These are phyloP conservation scores for Lanmaoa rubissima DNA, from an alignment of 768 basidiomycete genomes.

Conservation along the genomic window DNA sequence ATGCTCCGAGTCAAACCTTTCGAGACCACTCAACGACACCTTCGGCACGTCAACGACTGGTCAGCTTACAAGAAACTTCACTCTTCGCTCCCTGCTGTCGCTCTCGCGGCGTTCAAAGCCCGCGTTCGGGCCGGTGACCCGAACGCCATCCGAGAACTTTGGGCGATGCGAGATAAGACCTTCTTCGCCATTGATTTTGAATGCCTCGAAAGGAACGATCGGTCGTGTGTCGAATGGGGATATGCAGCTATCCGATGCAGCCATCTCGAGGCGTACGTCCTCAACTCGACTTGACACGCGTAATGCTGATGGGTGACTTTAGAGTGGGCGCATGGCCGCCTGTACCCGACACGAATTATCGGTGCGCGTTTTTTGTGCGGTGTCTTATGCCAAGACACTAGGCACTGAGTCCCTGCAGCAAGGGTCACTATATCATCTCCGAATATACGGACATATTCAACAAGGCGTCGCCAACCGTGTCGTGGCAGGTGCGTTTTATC, in stretches of 20 bases:
- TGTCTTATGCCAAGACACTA: not conserved
- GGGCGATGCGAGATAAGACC: constrained; percentile 68
- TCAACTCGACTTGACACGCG: not conserved
- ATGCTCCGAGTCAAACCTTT: constrained; percentile 67
- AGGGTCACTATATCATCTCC: constrained; percentile 70
- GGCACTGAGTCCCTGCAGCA: constrained; percentile 30
- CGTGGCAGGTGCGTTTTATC: constrained; percentile 62
- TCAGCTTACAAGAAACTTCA: constrained; percentile 67
- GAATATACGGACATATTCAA: constrained; percentile 69
- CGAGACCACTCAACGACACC: constrained; percentile 63
- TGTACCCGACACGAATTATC: constrained; percentile 69
- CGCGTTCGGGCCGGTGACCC: constrained; percentile 68
- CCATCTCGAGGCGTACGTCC: constrained; percentile 63
- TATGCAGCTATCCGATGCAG: constrained; percentile 78
- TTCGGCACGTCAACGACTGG: constrained; percentile 69
- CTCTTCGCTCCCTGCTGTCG: constrained; percentile 66
- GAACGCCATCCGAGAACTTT: constrained; percentile 60
- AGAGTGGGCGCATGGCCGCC: constrained; percentile 78
- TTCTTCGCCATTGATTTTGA: constrained; percentile 77
- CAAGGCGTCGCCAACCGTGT: constrained; percentile 59
- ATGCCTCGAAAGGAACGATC: constrained; percentile 69
- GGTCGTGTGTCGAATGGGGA: constrained; percentile 74
- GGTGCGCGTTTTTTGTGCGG: constrained; percentile 42
- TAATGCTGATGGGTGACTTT: constrained; percentile 7
- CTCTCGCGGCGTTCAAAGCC: constrained; percentile 60